A percentile compares a stretch with the other conserved stretches of the same genome.
Conservation (phyloP, 306 rosid genomes). For the Vigna unguiculata region DNA sequence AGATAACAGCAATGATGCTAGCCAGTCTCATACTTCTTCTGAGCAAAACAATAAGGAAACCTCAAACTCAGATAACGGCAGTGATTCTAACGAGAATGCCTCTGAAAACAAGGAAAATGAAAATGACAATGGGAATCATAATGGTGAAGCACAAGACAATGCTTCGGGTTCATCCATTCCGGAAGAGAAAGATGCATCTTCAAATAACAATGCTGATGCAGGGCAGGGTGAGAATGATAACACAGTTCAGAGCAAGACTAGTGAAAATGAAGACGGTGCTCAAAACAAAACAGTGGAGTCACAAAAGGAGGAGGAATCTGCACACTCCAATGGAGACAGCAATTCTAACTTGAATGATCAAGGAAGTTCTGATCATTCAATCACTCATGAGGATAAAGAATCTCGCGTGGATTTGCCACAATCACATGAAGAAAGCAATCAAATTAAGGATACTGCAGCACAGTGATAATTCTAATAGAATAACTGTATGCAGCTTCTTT, state of each 20-base stretch:
- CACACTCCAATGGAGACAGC: constrained; percentile 37
- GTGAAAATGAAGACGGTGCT: constrained; percentile 46
- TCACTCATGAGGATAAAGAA: constrained; percentile 60
- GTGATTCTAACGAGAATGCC: constrained; percentile 28
- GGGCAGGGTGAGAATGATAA: constrained; percentile 40
- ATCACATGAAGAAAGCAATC: constrained; percentile 56
- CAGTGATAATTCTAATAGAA: constrained; percentile 53
- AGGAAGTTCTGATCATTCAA: constrained; percentile 57
- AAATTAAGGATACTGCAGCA: constrained; percentile 53
- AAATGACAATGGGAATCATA: constrained; percentile 43
- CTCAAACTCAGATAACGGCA: constrained; percentile 51
- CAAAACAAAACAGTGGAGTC: constrained; percentile 54
- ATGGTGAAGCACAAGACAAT: constrained; percentile 37
- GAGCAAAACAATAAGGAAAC: constrained; percentile 54
- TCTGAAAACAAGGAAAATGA: constrained; percentile 42
- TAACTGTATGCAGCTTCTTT: constrained; percentile 36
- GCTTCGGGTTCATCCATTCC: constrained; percentile 32
- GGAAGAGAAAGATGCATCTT: constrained; percentile 44
- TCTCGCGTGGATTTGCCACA: constrained; percentile 69
- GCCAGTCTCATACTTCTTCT: constrained; percentile 40
- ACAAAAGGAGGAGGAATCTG: constrained; percentile 54
- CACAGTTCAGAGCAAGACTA: constrained; percentile 48
- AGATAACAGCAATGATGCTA: constrained; percentile 37
- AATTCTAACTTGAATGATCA: constrained; percentile 46
- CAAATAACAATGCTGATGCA: constrained; percentile 43